phyloP scores from a whole-genome alignment of 2,329 filamentous ascomycete species.

The Dothideomycetes sp. region DNA sequence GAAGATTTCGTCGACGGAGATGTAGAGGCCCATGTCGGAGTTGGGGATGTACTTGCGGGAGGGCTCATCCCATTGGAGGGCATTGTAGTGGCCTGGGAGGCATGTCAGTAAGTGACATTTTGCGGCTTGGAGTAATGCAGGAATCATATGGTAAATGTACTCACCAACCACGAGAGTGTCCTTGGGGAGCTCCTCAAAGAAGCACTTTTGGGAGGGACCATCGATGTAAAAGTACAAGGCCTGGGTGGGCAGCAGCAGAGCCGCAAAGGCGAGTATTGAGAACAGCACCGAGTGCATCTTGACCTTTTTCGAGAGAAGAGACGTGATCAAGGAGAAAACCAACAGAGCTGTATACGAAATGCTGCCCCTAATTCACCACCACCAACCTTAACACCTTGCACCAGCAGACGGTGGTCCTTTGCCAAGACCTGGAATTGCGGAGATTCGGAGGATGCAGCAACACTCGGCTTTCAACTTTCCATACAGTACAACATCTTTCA shows the following conservation, averaged over 20 bases:
- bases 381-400: no score
- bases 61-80: conserved; percentile 72
- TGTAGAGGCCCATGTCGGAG: conserved; percentile 65
- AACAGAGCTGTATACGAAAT: no score
- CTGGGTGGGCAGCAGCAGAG: conserved; percentile 51
- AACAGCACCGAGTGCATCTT: conserved; percentile 13
- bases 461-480: no score
- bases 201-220: conserved; percentile 77
- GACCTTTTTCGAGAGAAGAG: no score
- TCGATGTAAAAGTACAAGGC: conserved; percentile 96
- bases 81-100: conserved; percentile 64
- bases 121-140: neutral
- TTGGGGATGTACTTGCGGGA: conserved; percentile 61
- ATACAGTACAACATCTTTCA: conserved; percentile 1
- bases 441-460: no score
- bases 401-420: no score
- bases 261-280: conserved; percentile 15
- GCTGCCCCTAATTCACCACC: no score
- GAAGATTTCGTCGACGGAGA: conserved; percentile 93
- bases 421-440: no score
- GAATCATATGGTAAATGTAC: conserved; percentile 21
- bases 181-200: conserved; percentile 96
- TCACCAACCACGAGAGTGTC: conserved; percentile 87
- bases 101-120: neutral
- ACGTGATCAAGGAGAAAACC: no score